Evolutionary conservation across 345 rosid species (phyloP).

Genomic region (Brassica rapa): DNA sequence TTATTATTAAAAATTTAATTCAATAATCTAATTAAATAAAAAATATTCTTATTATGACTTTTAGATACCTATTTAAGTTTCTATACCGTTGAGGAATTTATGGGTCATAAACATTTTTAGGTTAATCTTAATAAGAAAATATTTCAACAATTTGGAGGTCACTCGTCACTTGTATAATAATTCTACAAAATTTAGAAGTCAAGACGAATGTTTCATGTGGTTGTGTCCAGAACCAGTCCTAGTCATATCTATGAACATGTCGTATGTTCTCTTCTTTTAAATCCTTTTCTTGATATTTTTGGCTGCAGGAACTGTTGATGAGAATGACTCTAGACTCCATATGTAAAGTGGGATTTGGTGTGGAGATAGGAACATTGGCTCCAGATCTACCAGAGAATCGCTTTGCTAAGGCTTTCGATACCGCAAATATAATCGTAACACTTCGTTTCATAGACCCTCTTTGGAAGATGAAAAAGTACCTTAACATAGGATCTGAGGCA

Average conservation of each 20-base stretch:
- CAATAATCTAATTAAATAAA: too few species aligned
- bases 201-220: background rate
- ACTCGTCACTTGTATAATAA: too few species aligned
- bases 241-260: background rate
- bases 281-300: background rate
- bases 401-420: slow-evolving; percentile 87
- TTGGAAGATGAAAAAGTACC: slow-evolving; percentile 75
- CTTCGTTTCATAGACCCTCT: slow-evolving; percentile 87
- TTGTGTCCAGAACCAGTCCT: background rate
- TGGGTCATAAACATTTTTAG: background rate
- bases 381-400: slow-evolving; percentile 65
- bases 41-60: too few species aligned
- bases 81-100: background rate
- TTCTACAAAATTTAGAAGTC: background rate
- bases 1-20: too few species aligned
- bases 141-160: background rate
- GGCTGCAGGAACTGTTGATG: slow-evolving; percentile 68
- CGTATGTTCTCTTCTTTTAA: background rate
- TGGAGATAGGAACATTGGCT: slow-evolving; percentile 81
- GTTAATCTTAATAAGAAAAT: background rate
- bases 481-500: slow-evolving; percentile 86
- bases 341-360: slow-evolving; percentile 96
- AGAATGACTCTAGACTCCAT: slow-evolving; percentile 94
- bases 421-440: slow-evolving; percentile 78
- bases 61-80: background rate